phyloP scores from a whole-genome alignment of 2,329 filamentous ascomycete species.

The Ceratocystis papillata region DNA sequence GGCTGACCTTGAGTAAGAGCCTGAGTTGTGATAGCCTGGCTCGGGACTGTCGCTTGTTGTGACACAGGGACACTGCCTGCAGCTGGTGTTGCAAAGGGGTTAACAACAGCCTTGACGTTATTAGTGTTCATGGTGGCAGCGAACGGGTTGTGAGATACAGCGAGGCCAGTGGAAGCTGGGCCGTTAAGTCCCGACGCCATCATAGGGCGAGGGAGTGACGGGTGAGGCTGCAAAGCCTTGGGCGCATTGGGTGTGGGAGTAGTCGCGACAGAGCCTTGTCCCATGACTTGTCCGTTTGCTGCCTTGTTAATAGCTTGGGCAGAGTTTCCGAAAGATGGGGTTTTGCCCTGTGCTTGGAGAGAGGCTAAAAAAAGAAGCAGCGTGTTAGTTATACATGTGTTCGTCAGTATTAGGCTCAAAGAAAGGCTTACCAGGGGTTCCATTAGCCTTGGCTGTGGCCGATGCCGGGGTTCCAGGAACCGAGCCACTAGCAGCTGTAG shows the following conservation, averaged over 20 bases:
- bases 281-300: conserved; percentile 26
- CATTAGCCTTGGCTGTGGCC: conserved; percentile 18
- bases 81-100: conserved; percentile 15
- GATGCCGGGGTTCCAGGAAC: conserved; percentile 13
- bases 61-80: neutral
- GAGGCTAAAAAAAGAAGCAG: conserved; percentile 23
- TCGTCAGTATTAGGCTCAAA: neutral
- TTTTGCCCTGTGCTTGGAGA: conserved; percentile 25
- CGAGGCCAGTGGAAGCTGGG: neutral
- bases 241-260: conserved; percentile 7
- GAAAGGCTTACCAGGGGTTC: conserved; percentile 10
- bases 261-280: conserved; percentile 25
- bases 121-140: conserved; percentile 12
- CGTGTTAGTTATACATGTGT: neutral
- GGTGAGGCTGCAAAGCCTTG: conserved; percentile 17
- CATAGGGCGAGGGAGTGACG: conserved; percentile 16
- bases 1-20: neutral
- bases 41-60: neutral
- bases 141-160: conserved; percentile 10
- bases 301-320: conserved; percentile 7
- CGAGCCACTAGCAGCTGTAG: neutral
- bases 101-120: conserved; percentile 9
- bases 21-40: neutral
- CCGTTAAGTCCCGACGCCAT: neutral
- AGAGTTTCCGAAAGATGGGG: neutral